Evolutionary conservation across 2,329 filamentous ascomycete species (phyloP), one percentile per base, ranked within the genome.

Genomic region (Pseudocercospora ulei): DNA sequence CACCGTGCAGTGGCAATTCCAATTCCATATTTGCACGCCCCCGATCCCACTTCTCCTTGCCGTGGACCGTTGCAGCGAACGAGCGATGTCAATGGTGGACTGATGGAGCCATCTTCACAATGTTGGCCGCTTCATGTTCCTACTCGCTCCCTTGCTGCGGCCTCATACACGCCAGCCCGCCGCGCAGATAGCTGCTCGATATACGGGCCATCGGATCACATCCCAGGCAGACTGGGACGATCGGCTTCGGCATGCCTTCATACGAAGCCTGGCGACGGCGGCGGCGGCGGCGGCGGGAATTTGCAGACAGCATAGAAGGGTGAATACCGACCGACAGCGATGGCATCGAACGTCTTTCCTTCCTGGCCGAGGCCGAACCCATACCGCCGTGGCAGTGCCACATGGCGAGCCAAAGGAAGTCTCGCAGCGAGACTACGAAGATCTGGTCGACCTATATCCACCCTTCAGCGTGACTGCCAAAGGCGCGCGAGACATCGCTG

Each of bases 41-140:
- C n/a, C n/a, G n/a, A n/a, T n/a, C n/a, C 13, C 37, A 24, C 16
- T 30, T 31, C 30, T 27, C 34, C 30, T 13, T 23, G 7, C 19
- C 25, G 18, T 16, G 8, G 12, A 29, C 9, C 9, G 12, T 17
- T 4, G 11, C 13, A 8, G 19, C 16, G 22, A 29, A 3, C 20
- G 16, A 40, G 41, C 31, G 26, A 49, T 50, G 47, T 18, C 41
- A 46, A 38, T 43, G 35, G 25, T 41, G 39, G 38, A 35, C 46
- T 46, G 39, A 53, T 51, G 48, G 44, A 43, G 28, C 38, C 38
- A 36, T 35, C 38, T 31, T 38, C 47, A 43, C 36, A 53, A 78
- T 79, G 75, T 69, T 63, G 65, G 65, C 60, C 64, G 57, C 70
- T 71, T 72, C 73, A 79, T 80, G 76, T 75, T 71, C 72, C 64